Evolutionary conservation across 257 asterid genomes (phyloP), one percentile per base, ranked within the genome.

Genomic region (Scutellaria barbata): DNA sequence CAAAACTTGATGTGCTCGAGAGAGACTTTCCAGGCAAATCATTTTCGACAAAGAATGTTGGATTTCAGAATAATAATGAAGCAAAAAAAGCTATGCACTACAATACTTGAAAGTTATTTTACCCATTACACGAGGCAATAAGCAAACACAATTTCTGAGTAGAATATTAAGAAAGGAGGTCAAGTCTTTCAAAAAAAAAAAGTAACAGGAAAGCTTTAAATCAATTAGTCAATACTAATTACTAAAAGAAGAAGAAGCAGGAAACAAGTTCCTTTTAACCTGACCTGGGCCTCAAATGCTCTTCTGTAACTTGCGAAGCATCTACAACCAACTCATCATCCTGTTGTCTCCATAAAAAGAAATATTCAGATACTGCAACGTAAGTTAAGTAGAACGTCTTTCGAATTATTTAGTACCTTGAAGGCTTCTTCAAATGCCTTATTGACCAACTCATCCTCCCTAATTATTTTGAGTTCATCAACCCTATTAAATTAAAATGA

Each of bases 381-480:
- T 30, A 82, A 57, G 55, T 35, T 20, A 72, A 72, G 69, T 73
- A 41, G 25, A 56, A 43, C 30, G 64, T 6, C 46, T 5, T 45
- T 48, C 16, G 13, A 61, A 64, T 30, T 41, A 52, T 42, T 35
- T 66, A 40, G 66, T 76, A 90, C 97, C 96, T 82, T 85, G 75
- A 89, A 94, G 63, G 92, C 96, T 83, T 87, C 97, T 72, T 86
- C 86, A 62, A 90, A 86, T 68, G 96, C 99, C 84, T 68, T 86
- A 64, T 76, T 79, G 30, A 88, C 92, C 63, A 91, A 78, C 56
- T 94, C 97, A 60, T 91, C 97, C 79, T 94, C 97, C 42, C 73
- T 81, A 48, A 91, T 61, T 76, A 82, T 85, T 79, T 86, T 91
- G 66, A 94, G 93, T 76, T 91, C 99, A 72, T 85, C 92, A 69